Evolutionary conservation across 1,139 yeast genomes (phyloP).

Genomic region (Taphrina betulina): DNA sequence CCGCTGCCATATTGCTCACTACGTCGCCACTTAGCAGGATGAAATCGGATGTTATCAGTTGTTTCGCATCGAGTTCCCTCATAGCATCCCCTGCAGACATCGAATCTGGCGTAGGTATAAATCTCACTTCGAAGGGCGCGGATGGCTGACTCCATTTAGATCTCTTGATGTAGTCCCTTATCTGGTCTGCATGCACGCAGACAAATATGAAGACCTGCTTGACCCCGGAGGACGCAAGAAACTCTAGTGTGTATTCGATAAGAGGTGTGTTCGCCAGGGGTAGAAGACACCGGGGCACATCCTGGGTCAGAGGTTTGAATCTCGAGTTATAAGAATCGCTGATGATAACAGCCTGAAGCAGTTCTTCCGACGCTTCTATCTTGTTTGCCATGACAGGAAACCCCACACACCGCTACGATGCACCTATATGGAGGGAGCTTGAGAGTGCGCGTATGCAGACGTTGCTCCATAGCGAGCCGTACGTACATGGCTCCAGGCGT

Average conservation of each 20-base stretch:
- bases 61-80: conserved; percentile 91
- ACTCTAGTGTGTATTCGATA: conserved; percentile 91
- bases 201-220: conserved; percentile 87
- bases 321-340: conserved; percentile 91
- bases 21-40: conserved; percentile 90
- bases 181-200: conserved; percentile 84
- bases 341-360: conserved; percentile 78
- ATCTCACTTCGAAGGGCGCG: conserved; percentile 75
- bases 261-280: conserved; percentile 92
- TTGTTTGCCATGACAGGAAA: conserved; percentile 7
- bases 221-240: conserved; percentile 85
- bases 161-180: conserved; percentile 73
- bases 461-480: no score
- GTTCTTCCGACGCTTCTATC: conserved; percentile 7
- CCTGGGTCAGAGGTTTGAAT: conserved; percentile 86
- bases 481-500: no score
- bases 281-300: conserved; percentile 80
- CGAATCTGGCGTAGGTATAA: conserved; percentile 82
- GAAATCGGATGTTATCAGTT: conserved; percentile 84
- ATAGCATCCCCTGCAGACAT: conserved; percentile 94
- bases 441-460: no score
- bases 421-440: no score
- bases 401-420: no score
- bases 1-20: conserved; percentile 81
- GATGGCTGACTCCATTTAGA: conserved; percentile 75